Evolutionary conservation across 1,284 basidiomycete species (phyloP), one percentile per base, ranked within the genome.

Genomic region (Ceratobasidium sp.): DNA sequence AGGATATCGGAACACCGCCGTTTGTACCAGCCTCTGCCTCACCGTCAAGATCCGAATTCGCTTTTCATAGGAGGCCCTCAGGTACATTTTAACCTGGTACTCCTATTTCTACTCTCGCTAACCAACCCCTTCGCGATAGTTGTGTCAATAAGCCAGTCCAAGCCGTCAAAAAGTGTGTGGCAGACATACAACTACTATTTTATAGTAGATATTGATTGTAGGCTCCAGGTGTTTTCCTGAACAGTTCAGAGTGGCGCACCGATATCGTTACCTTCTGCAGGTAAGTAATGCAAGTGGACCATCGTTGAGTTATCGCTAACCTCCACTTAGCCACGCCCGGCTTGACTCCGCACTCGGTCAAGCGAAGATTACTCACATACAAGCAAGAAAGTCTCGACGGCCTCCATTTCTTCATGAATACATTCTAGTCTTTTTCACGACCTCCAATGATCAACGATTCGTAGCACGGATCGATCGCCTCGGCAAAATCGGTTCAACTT

Each of bases 371-470:
- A 67, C 62, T 6, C 62, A 55, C 26, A 21, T 67, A 8, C 62
- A 67, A 41, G 62, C 62, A 18, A 55, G 62, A 55, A 67, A 67
- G 32, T 67, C 62, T 14, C 46, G 34, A 41, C 46, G 50, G 9
- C 62, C 50, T 2, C 62, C 62, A 14, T 67, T 67, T 23, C 32
- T 67, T 10, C 62, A 67, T 50, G 62, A 67, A 34, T 67, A 67
- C 21, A 50, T 67, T 34, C 62, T 67, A 14, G 62, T 55, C 1
- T 67, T 67, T 45, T 67, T 53, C 34, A 53, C 62, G 34, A 36
- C 50, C 1, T 12, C 62, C 18, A 52, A 67, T 21, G 28, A 67
- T 10, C 62, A 67, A 18, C 50, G 62, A 2, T 67, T 67, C 21
- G 62, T 55, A 4, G 46, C 34, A 14, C 62, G 62, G 5, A 53